phyloP scores from a whole-genome alignment of 1,284 basidiomycete genomes.

The Boletus subluridellus region DNA sequence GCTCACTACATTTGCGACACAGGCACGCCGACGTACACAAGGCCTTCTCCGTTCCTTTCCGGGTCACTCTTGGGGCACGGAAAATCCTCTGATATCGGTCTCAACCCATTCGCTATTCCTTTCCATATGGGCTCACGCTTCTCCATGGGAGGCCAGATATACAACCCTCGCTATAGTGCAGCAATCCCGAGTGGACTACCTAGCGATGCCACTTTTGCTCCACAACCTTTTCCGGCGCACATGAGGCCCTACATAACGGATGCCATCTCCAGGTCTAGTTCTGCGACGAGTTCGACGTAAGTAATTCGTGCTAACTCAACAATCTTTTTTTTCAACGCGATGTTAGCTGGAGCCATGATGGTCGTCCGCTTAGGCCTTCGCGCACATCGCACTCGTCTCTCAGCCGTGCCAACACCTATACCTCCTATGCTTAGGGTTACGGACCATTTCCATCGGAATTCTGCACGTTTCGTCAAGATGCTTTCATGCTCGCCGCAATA shows the following conservation, averaged over 20 bases:
- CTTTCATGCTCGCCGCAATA: conserved; percentile 20
- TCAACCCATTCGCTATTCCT: conserved; percentile 36
- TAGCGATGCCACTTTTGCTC: conserved; percentile 27
- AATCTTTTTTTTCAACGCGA: conserved; percentile 4
- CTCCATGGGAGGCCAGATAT: conserved; percentile 4
- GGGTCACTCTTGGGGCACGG: conserved; percentile 10
- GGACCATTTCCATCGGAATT: neutral
- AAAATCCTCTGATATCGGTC: conserved; percentile 24
- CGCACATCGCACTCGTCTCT: conserved; percentile 13
- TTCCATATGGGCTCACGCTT: conserved; percentile 25
- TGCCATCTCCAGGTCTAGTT: conserved; percentile 33
- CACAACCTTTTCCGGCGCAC: conserved; percentile 29
- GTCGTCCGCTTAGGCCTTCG: conserved; percentile 19
- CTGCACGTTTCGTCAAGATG: conserved; percentile 18
- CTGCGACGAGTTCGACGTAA: conserved; percentile 38
- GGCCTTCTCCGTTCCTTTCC: conserved; percentile 15
- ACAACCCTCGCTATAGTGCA: conserved; percentile 4
- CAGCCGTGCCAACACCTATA: conserved; percentile 18
- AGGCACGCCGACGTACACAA: conserved; percentile 12
- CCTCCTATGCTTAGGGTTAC: conserved; percentile 21
- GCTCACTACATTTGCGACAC: conserved; percentile 43
- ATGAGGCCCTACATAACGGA: conserved; percentile 22
- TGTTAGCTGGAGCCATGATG: conserved; percentile 33
- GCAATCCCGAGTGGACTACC: conserved; percentile 19
- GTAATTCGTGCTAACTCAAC: conserved; percentile 7